These are phyloP conservation scores for Euphrasia arctica DNA, from an alignment of 305 asterid genomes.

Conservation along the genomic window DNA sequence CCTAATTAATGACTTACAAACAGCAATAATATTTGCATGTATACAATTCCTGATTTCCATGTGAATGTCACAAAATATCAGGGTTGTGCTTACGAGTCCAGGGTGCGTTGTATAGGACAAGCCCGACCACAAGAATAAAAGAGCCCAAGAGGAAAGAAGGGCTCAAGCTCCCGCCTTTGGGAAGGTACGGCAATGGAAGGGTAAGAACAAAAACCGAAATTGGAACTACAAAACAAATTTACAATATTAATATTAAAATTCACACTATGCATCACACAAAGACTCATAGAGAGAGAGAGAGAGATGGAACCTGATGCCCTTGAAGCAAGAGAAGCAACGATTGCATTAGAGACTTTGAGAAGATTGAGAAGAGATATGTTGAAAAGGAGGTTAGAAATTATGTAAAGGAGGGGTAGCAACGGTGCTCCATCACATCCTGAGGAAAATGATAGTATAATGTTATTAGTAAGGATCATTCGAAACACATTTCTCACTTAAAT, in stretches of 20 bases:
- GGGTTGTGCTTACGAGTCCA: conserved; percentile 33
- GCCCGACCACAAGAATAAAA: conserved; percentile 58
- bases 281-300: not conserved
- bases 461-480: not conserved
- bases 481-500: not conserved
- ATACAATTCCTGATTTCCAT: not conserved
- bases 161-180: conserved; percentile 59
- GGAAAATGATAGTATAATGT: not conserved
- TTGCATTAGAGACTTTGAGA: conserved; percentile 63
- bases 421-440: conserved; percentile 94
- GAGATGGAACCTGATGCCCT: conserved; percentile 57
- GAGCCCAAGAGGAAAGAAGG: conserved; percentile 68
- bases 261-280: not conserved
- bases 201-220: conserved; percentile 69
- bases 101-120: conserved; percentile 59
- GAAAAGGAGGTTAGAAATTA: conserved; percentile 59
- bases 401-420: conserved; percentile 65
- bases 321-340: conserved; percentile 67
- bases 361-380: conserved; percentile 71
- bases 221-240: conserved; percentile 53
- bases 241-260: not conserved
- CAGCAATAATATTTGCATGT: not conserved
- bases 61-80: conserved; percentile 25
- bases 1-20: not conserved
- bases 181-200: conserved; percentile 74